A percentile compares a stretch with the other conserved stretches of the same genome.
Evolutionary conservation across 306 rosid genomes (phyloP).

Genomic region (Dalbergia oliveri): DNA sequence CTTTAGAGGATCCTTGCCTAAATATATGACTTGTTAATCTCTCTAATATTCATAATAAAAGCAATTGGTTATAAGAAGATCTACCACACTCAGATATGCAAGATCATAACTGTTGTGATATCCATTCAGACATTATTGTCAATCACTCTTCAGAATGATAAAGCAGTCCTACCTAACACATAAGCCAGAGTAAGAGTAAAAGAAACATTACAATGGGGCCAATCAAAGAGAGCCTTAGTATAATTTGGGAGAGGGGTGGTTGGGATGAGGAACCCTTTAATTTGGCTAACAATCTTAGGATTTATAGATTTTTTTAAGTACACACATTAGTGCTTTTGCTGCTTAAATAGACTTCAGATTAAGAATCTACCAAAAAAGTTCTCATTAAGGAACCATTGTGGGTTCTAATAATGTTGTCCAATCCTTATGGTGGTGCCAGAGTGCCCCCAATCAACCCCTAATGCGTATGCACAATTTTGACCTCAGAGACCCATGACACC

Average conservation of each 20-base stretch:
- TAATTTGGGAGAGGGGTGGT: slow-evolving; percentile 31
- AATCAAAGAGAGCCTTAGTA: slow-evolving; percentile 42
- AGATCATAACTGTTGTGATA: slow-evolving; percentile 29
- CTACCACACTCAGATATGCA: slow-evolving; percentile 1
- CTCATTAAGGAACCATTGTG: slow-evolving; percentile 41
- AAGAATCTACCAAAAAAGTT: slow-evolving; percentile 23
- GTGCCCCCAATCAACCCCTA: slow-evolving; percentile 1
- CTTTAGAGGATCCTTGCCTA: no score
- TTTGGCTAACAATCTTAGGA: slow-evolving; percentile 28
- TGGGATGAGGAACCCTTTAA: slow-evolving; percentile 18
- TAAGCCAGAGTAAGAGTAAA: slow-evolving; percentile 32
- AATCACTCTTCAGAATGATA: slow-evolving; percentile 29
- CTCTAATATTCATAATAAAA: slow-evolving; percentile 8
- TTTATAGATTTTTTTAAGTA: slow-evolving; percentile 22
- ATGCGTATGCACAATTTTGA: slow-evolving; percentile 28
- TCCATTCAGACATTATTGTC: slow-evolving; percentile 20
- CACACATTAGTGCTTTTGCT: slow-evolving; percentile 40
- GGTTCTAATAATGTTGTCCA: slow-evolving; percentile 33
- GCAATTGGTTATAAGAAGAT: slow-evolving; percentile 33
- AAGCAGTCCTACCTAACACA: slow-evolving; percentile 46
- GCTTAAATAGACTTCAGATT: slow-evolving; percentile 38
- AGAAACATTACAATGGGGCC: slow-evolving; percentile 38
- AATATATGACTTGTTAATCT: slow-evolving; percentile 6
- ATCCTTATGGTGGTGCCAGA: slow-evolving; percentile 37
- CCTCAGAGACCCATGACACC: background rate